A percentile compares a stretch with the other conserved stretches of the same genome.
Conservation (phyloP, 2,329 filamentous ascomycete species). For the Scytalidium lignicola region DNA sequence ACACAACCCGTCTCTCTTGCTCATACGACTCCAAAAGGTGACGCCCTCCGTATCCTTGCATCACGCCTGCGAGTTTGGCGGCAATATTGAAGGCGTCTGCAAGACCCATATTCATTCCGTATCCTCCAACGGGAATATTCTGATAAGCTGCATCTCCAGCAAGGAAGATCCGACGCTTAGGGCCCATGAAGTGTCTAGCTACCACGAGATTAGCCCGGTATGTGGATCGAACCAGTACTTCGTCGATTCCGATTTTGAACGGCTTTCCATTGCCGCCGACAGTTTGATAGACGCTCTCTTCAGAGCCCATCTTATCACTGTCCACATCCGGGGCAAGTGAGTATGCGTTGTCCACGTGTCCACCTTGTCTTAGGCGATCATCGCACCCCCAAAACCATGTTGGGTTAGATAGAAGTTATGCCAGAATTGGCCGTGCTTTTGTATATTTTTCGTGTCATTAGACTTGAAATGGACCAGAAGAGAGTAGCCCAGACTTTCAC, state of each 20-base stretch:
- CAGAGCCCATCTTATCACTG: conserved; percentile 14
- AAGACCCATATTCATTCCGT: conserved; percentile 31
- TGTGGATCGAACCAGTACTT: conserved; percentile 24
- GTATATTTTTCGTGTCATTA: conserved; percentile 6
- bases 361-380: conserved; percentile 19
- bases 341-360: conserved; percentile 29
- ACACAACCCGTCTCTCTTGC: conserved; percentile 19
- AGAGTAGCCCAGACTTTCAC: background rate
- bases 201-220: conserved; percentile 27
- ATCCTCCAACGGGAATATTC: conserved; percentile 27
- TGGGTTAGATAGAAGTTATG: conserved; percentile 11
- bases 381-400: conserved; percentile 12
- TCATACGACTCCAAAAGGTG: conserved; percentile 22
- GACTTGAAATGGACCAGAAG: conserved; percentile 20
- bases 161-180: conserved; percentile 16
- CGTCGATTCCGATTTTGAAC: conserved; percentile 27
- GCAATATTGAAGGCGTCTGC: conserved; percentile 26
- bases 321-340: conserved; percentile 13
- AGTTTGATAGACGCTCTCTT: conserved; percentile 17
- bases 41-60: conserved; percentile 13
- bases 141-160: conserved; percentile 29
- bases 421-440: conserved; percentile 15
- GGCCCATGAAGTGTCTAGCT: conserved; percentile 19
- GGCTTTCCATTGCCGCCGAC: conserved; percentile 17
- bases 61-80: conserved; percentile 26